Evolutionary conservation across 768 basidiomycete genomes (phyloP), one percentile per base, ranked within the genome.

Genomic region (Amanita pallidorosea): DNA sequence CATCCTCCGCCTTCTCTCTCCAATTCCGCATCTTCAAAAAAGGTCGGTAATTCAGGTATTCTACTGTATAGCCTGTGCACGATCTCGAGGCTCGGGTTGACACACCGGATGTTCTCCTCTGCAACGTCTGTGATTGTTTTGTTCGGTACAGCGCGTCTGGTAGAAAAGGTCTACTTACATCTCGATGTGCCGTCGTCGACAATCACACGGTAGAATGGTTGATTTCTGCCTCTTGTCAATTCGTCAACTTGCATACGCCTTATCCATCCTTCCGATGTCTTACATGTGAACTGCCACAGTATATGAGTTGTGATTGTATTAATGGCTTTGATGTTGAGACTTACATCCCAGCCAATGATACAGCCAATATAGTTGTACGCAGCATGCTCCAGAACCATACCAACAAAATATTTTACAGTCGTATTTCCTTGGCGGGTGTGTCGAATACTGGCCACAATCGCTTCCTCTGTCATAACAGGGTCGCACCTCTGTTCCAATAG

Each of bases 341-440:
- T 41, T 53, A 77, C 75, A 60, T 77, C 73, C 77, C 77, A 79
- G 7, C 69, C 71, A 46, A 66, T 63, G 36, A 78, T 70, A 42
- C 70, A 71, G 18, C 72, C 76, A 7, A 63, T 49, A 55, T 76
- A 75, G 5, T 59, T 62, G 47, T 69, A 70, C 43, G 55, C 61
- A 35, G 45, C 58, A 56, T 77, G 75, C 45, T 58, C 56, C 51
- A 77, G 74, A 25, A 72, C 60, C 71, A 74, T 70, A 9, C 78
- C 77, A 27, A 76, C 75, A 51, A 74, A 77, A 56, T 71, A 65
- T 55, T 65, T 62, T 9, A 77, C 61, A 25, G 42, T 51, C 2
- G 36, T 41, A 18, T 51, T 51, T 36, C 13, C 45, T 36, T 46
- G 58, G 12, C 68, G 65, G 27, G 57, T 46, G 36, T 53, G 58